Evolutionary conservation across 495 filamentous ascomycete species (phyloP), one percentile per base, ranked within the genome.

Genomic region (Penicillium ochrochloron): DNA sequence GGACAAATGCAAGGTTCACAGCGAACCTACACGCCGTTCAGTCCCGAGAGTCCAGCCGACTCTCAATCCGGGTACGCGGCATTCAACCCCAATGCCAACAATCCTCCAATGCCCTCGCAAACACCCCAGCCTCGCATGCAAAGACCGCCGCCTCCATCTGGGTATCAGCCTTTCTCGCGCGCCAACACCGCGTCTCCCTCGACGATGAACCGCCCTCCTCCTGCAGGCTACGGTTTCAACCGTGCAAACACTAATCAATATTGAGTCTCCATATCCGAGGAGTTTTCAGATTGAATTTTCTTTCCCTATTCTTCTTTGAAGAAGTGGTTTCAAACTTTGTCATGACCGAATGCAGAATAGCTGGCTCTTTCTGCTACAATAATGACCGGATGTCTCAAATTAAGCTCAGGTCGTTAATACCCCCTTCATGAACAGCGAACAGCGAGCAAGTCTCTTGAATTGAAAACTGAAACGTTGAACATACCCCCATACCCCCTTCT

Each of bases 221-320:
- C 71, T n/a, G 62, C 60, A 2, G 69, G 67, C 27, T 61, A 74
- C 35, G 60, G 58, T 1, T 68, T 74, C 50, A 70, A 66, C 23
- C 71, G 71, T 17, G 58, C 71, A 33, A 64, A 74, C 31, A 74
- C 71, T 9, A 61, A 72, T 34, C 71, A 68, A 54, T 72, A 65
- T 31, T 74, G 59, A 74, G 10, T 12, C 31, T 46, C 1, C 23
- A 8, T 31, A 3, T 19, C 14, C 33, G 21, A 19, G 5, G 23
- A 23, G 42, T n/a, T 27, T 10, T 50, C 25, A 27, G 8, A 50
- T 50, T 50, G 46, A 50, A 12, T 50, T 17, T 5, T 11, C 15
- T 50, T n/a, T 15, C n/a, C 14, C 9, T 27, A 15, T n/a, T 15
- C 44, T 27, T 15, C 46, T 50, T 52, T 5, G 25, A n/a, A 52